Conservation (phyloP, 257 asterid genomes). For the Solanum lignicaule region DNA sequence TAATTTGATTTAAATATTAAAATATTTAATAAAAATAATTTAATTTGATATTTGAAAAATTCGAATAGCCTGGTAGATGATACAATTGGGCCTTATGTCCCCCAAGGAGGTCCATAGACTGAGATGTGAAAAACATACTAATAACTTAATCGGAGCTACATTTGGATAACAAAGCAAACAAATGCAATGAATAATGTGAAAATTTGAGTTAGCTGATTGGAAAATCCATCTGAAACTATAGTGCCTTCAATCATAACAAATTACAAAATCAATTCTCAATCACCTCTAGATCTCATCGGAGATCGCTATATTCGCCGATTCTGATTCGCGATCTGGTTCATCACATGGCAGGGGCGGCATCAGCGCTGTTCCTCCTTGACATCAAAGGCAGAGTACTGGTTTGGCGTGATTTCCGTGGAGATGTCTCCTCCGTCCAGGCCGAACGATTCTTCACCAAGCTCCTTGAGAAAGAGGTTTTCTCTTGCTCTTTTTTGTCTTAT, state of each 20-base stretch:
- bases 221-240: neutral
- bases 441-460: slow-evolving; percentile 85
- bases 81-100: too few species aligned
- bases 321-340: neutral
- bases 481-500: neutral
- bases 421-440: slow-evolving; percentile 79
- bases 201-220: neutral
- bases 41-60: too few species aligned
- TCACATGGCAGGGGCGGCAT: slow-evolving; percentile 92
- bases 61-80: too few species aligned
- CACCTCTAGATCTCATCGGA: neutral
- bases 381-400: slow-evolving; percentile 89
- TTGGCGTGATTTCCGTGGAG: slow-evolving; percentile 98
- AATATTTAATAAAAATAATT: too few species aligned
- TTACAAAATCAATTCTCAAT: neutral
- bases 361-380: slow-evolving; percentile 99
- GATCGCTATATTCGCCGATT: neutral
- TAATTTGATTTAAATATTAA: too few species aligned
- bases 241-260: neutral
- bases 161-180: neutral
- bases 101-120: too few species aligned
- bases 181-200: neutral
- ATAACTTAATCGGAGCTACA: neutral
- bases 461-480: slow-evolving; percentile 71
- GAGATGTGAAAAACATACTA: too few species aligned